These are phyloP conservation scores for Hanseniaspora taiwanica DNA, from an alignment of 805 yeast species.

Conservation along the genomic window DNA sequence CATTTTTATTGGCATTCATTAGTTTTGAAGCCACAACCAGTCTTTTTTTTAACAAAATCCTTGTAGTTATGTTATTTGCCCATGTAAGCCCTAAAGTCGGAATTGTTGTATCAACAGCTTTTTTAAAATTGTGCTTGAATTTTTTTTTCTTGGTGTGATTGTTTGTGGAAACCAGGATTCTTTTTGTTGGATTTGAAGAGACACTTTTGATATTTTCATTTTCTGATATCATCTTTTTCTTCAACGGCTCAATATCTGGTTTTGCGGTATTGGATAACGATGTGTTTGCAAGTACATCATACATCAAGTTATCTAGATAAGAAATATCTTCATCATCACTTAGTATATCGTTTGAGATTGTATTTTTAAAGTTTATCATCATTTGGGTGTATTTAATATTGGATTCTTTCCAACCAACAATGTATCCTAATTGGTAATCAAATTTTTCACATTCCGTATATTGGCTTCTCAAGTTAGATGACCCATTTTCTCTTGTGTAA, in stretches of 20 bases:
- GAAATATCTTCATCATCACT: background rate
- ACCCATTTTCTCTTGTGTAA: slow-evolving; percentile 7
- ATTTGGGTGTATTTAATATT: slow-evolving; percentile 16
- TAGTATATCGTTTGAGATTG: background rate
- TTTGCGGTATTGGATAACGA: slow-evolving; percentile 9
- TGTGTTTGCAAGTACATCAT: background rate
- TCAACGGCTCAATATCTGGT: slow-evolving; percentile 7
- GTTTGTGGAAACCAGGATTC: background rate
- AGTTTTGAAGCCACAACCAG: slow-evolving; percentile 26
- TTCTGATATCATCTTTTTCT: background rate
- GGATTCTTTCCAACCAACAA: slow-evolving; percentile 59
- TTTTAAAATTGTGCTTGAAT: slow-evolving; percentile 14
- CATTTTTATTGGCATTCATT: slow-evolving; percentile 13
- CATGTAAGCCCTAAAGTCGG: slow-evolving; percentile 47
- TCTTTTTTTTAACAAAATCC: slow-evolving; percentile 34
- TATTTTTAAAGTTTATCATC: background rate
- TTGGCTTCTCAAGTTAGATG: slow-evolving; percentile 1
- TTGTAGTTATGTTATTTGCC: slow-evolving; percentile 37
- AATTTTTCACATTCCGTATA: slow-evolving; percentile 22
- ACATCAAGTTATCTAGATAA: background rate
- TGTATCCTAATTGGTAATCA: slow-evolving; percentile 59
- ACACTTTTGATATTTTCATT: no score
- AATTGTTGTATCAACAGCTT: slow-evolving; percentile 23
- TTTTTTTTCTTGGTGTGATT: background rate
- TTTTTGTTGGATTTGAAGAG: no score